Percentiles rank a stretch among this genome's conserved stretches.
Conservation (phyloP, 495 filamentous ascomycete species). For the Sphaerosporella brunnea region DNA sequence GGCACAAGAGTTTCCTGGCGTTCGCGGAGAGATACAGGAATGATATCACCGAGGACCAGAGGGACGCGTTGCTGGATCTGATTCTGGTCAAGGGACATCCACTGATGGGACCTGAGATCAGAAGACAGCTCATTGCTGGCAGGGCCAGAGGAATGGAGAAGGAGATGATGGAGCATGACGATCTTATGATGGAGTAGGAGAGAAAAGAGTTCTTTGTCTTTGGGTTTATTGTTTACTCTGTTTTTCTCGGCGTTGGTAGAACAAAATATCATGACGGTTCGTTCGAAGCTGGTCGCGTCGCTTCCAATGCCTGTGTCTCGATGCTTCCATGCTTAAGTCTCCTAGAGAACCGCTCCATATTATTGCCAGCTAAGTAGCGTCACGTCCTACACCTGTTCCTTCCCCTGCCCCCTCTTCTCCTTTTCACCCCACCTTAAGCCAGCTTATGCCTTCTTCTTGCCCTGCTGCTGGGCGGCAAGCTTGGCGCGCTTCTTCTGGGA, state of each 20-base stretch:
- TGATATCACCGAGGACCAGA: conserved; percentile 80
- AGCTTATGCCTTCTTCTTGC: conserved; percentile 36
- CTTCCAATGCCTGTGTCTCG: not conserved
- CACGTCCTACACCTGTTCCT: not conserved
- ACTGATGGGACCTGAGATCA: conserved; percentile 74
- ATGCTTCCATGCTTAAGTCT: no score
- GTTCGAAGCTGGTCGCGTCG: no score
- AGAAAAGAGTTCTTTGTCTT: not conserved
- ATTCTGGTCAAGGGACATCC: conserved; percentile 74
- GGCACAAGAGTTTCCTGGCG: conserved; percentile 73
- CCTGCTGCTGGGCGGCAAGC: conserved; percentile 49
- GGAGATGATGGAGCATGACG: conserved; percentile 46
- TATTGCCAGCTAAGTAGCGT: not conserved
- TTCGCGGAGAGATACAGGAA: conserved; percentile 92
- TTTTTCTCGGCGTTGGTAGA: conserved; percentile 1
- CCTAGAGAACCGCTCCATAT: no score
- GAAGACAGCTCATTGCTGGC: conserved; percentile 77
- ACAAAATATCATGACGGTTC: not conserved
- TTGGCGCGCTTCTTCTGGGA: conserved; percentile 94
- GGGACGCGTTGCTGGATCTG: conserved; percentile 79
- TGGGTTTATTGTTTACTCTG: not conserved
- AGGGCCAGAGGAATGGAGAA: conserved; percentile 64
- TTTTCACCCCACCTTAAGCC: not conserved
- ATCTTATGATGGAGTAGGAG: conserved; percentile 48
- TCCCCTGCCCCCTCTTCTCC: not conserved